Base-by-base conservation (phyloP, 805 yeast species). In the Myxozyma kluyveri region DNA sequence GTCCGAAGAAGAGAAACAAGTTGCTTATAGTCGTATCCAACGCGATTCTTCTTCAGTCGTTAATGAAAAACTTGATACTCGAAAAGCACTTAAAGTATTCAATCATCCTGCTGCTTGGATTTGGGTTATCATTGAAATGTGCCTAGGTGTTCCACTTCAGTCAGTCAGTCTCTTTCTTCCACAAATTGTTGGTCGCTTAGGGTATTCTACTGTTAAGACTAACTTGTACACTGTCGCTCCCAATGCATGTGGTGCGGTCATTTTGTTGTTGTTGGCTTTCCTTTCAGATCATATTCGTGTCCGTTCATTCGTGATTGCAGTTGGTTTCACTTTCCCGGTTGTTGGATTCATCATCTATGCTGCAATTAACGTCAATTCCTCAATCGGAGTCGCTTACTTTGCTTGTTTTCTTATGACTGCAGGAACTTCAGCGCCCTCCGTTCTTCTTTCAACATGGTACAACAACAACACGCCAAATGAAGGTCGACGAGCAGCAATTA, bases 151-250 rank as follows among this genome's bases (percentile, higher is more conserved):
- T 18, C 51, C 53, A 27, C 49, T 49, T 12, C 39, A 46, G 19
- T 44, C 50, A 19, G 42, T 45, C 44, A 33, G 32, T 21, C 31
- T 33, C 22, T 46, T 29, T 32, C 52, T 75, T 56, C 80, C 79
- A 3, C 79, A 75, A 71, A 80, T 81, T 61, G 79, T 81, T 57
- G 71, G 67, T 36, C 67, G 72, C 47, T 68, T 81, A 71, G 84
- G 84, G 18, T 73, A 81, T 70, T 79, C 87, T 3, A 82, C 85
- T 6, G 83, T 77, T 60, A 72, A 75, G 47, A 89, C 90, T 7
- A 83, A 85, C 65, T 76, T 81, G 52, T 84, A 81, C 69, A 82
- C 79, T 12, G 77, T 76, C 42, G 79, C 79, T 17, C 80, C 80
- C 22, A 75, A 74, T 57, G 62, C 72, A 23, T 72, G 73, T 69